Evolutionary conservation across 257 asterid genomes (phyloP), one percentile per base, ranked within the genome.

Genomic region (Jacaranda copaia): DNA sequence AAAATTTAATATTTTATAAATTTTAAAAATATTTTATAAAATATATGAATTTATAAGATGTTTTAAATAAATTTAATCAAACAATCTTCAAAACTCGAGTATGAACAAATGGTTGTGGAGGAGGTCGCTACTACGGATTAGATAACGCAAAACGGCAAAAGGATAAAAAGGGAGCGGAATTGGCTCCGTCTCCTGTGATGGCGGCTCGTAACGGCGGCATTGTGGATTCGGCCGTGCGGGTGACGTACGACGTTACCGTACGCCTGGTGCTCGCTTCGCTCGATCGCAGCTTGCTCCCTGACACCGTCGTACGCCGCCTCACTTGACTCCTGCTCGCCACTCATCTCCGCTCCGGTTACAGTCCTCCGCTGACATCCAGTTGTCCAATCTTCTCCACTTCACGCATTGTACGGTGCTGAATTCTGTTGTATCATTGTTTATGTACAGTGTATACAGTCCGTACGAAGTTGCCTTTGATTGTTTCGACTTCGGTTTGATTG

Each of bases 251-350:
- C 36, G 91, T 89, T 2, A 84, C 90, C 5, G 97, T 92, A n/a
- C 88, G 89, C 42, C 70, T 94, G 61, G 87, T 89, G 97, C 86
- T 92, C 51, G 84, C 88, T 39, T 89, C 91, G 10, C 88, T 91
- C 62, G 96, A 94, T 83, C 92, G 95, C 55, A 92, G 92, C 66
- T 77, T 94, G 80, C 84, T 94, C 61, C 99, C 99, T 0, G 98
- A 94, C 82, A 87, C 85, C 55, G 89, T 94, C 69, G 82, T 92
- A 2, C 92, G 97, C 81, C 88, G 94, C 75, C 90, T 94, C 84
- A 91, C 92, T 25, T 88, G 96, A 7, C 80, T 91, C 70, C 96
- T 92, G 32, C 88, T 94, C 68, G 90, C 92, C 40, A 63, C 76
- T 63, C 97, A 97, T 77, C 96, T 94, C 79, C 96, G 95, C 52